These are phyloP conservation scores for Eucalyptus erythrocorys DNA, from an alignment of 345 rosid species.

Conservation along the genomic window DNA sequence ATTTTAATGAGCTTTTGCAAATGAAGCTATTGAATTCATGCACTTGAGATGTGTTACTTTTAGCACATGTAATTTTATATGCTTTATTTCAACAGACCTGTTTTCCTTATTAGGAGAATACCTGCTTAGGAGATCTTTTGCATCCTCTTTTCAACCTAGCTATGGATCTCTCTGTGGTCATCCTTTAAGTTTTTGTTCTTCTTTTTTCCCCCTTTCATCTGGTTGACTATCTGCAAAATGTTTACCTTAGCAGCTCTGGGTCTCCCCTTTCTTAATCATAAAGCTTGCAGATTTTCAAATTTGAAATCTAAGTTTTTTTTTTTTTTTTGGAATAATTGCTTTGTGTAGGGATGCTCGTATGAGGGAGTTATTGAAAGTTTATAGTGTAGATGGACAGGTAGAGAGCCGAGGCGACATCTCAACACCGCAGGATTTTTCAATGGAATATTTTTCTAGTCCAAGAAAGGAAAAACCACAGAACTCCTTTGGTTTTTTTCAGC, in stretches of 20 bases:
- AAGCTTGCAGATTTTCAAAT: not conserved
- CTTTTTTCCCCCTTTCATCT: not conserved
- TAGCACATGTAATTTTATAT: not conserved
- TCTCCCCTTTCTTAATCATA: not conserved
- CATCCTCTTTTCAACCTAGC: not conserved
- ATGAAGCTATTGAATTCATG: not conserved
- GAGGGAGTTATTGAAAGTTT: slow-evolving; percentile 73
- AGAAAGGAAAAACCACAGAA: slow-evolving; percentile 68
- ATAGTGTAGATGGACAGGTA: slow-evolving; percentile 76
- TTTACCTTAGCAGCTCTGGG: not conserved
- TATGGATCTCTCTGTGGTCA: not conserved
- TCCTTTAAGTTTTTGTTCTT: not conserved
- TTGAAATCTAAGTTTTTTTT: not conserved
- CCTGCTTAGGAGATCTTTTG: not conserved
- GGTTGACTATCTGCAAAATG: not conserved
- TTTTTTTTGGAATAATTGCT: not conserved
- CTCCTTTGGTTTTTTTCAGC: slow-evolving; percentile 78
- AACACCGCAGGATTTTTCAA: slow-evolving; percentile 39
- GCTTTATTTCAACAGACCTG: not conserved
- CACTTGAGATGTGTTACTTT: not conserved
- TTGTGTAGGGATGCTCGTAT: slow-evolving; percentile 80
- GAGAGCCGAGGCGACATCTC: slow-evolving; percentile 65
- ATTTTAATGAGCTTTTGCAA: not conserved
- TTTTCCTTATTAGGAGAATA: not conserved
- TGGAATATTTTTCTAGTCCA: slow-evolving; percentile 29